Evolutionary conservation across 768 basidiomycete genomes (phyloP).

Genomic region (Mycena vitilis): DNA sequence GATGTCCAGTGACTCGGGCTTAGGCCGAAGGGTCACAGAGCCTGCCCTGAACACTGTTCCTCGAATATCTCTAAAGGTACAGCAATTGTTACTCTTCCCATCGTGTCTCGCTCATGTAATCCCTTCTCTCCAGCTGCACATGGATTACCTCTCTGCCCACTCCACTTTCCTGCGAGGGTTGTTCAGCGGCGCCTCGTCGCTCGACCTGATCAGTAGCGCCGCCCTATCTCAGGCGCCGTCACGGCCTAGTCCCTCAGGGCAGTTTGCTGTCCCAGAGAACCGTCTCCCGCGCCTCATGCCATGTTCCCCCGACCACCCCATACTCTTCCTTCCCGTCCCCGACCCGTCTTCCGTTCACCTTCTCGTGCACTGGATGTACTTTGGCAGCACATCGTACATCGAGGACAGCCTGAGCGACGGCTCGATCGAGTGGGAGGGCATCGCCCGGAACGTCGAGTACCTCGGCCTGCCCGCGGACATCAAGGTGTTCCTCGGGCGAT

Average conservation of each 20-base stretch:
- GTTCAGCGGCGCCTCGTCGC: slow-evolving; percentile 73
- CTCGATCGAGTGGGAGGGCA: slow-evolving; percentile 83
- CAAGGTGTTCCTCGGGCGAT: slow-evolving; percentile 80
- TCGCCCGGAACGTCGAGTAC: slow-evolving; percentile 91
- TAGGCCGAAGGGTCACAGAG: slow-evolving; percentile 63
- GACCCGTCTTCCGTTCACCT: slow-evolving; percentile 78
- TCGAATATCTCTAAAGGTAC: slow-evolving; percentile 74
- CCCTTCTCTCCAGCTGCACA: slow-evolving; percentile 67
- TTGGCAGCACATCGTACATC: slow-evolving; percentile 74
- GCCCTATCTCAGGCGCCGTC: slow-evolving; percentile 39
- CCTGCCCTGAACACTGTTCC: slow-evolving; percentile 62
- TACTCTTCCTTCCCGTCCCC: slow-evolving; percentile 79
- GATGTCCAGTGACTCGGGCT: slow-evolving; percentile 49
- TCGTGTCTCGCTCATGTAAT: background rate
- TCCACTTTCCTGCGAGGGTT: slow-evolving; percentile 79
- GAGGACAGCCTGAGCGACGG: slow-evolving; percentile 74
- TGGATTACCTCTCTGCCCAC: slow-evolving; percentile 86
- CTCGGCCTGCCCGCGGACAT: slow-evolving; percentile 81
- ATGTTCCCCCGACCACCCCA: slow-evolving; percentile 73
- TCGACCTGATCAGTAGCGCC: slow-evolving; percentile 63
- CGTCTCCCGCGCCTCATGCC: slow-evolving; percentile 77
- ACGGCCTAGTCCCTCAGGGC: slow-evolving; percentile 42
- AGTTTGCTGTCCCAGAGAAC: slow-evolving; percentile 58
- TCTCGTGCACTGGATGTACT: slow-evolving; percentile 86
- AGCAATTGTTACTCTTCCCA: slow-evolving; percentile 7